phyloP scores from a whole-genome alignment of 2,329 filamentous ascomycete species.

The Nemania abortiva region DNA sequence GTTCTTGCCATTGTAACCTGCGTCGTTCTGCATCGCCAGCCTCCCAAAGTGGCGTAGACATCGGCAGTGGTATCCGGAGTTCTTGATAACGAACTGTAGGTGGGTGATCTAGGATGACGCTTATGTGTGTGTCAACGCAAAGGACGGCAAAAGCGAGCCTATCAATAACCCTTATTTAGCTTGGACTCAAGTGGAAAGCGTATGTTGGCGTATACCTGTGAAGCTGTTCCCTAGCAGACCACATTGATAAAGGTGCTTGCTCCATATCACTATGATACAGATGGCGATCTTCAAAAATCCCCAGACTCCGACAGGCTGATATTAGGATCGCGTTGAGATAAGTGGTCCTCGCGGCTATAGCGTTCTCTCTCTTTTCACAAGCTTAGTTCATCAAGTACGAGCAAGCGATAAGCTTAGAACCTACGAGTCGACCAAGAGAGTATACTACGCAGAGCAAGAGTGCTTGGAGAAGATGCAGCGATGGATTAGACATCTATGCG shows the following conservation, averaged over 20 bases:
- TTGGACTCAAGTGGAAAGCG: background rate
- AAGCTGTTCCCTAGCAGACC: background rate
- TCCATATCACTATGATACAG: slow-evolving; percentile 3
- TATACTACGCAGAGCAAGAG: background rate
- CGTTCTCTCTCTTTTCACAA: background rate
- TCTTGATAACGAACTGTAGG: slow-evolving; percentile 9
- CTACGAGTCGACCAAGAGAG: background rate
- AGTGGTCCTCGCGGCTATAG: background rate
- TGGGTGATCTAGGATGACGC: background rate
- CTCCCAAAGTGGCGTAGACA: background rate
- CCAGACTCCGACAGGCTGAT: slow-evolving; percentile 1
- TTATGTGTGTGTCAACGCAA: background rate
- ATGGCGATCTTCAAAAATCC: background rate
- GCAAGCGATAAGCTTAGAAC: background rate
- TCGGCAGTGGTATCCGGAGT: slow-evolving; percentile 1
- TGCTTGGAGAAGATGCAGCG: slow-evolving; percentile 4
- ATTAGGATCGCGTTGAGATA: background rate
- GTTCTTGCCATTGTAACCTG: slow-evolving; percentile 2
- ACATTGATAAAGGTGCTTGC: background rate
- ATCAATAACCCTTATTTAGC: background rate
- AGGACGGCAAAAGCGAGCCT: slow-evolving; percentile 1
- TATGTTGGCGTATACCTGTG: background rate
- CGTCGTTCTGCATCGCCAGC: slow-evolving; percentile 2
- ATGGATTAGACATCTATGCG: background rate
- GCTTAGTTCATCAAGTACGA: background rate